Evolutionary conservation across 2,329 filamentous ascomycete genomes (phyloP), one percentile per base, ranked within the genome.

Genomic region (Hymenoscyphus salicellus): DNA sequence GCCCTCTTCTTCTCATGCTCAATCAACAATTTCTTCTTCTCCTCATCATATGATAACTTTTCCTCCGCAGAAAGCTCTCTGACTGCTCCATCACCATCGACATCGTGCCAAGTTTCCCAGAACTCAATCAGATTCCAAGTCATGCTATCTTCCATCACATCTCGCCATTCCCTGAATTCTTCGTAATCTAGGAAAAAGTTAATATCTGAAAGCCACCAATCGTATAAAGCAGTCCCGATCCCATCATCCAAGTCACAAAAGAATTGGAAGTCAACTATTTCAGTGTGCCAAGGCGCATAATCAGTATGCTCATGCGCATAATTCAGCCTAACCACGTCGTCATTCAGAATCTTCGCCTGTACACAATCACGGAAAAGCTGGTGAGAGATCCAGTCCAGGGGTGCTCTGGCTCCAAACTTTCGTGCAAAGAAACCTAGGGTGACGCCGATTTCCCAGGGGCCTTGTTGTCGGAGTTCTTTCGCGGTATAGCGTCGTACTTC

Each of bases 381-480:
- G 63, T 61, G 63, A 58, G 65, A 67, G 62, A 67, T 63, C 65
- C 62, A 65, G 52, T 67, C 36, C 28, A 67, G 46, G 32, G 65
- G 65, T 11, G 65, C 63, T 67, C 60, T 65, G 60, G 65, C 65
- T 65, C 65, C 65, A 61, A 67, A 67, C 8, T 63, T 67, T 63
- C 41, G 49, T 61, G 63, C 63, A 67, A 65, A 67, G 33, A 43
- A 43, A 65, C 63, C 63, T 46, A 61, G 63, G 57, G 36, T 41
- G 32, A 65, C 23, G 61, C 65, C 60, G 17, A 67, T 67, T 65
- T 67, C 65, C 65, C 63, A 67, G 55, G 63, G 64, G 61, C 55
- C 58, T 28, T 63, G 43, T 62, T 49, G 55, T 62, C 65, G 61
- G 63, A 65, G 30, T 65, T 63, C 55, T 63, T 28, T 8, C 55